A percentile compares a stretch with the other conserved stretches of the same genome.
These are phyloP conservation scores for Gynochthodes officinalis DNA, from an alignment of 257 asterid genomes.

Conservation along the genomic window DNA sequence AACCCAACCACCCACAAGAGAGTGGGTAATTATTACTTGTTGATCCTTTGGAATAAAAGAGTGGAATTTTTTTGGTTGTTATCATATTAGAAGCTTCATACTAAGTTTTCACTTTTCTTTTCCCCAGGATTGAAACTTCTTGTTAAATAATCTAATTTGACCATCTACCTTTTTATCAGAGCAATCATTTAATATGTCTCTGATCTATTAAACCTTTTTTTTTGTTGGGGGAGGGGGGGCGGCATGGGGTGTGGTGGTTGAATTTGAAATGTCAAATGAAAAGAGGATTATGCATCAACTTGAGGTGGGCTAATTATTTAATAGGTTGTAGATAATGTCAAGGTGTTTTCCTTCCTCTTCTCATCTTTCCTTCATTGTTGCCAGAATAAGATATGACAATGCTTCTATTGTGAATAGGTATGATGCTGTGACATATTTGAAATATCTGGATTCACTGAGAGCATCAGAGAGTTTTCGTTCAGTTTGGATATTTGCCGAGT, in stretches of 20 bases:
- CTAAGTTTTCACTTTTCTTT: not conserved
- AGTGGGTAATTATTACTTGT: not conserved
- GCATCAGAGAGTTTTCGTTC: conserved; percentile 98
- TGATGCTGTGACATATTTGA: conserved; percentile 90
- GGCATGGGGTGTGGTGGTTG: too few relatives aligned
- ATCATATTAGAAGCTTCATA: not conserved
- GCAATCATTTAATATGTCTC: not conserved
- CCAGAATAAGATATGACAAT: not conserved
- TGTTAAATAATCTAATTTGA: not conserved
- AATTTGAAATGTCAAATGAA: not conserved
- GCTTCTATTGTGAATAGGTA: conserved; percentile 56
- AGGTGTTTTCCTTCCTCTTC: conserved; percentile 11
- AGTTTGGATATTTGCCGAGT: conserved; percentile 97
- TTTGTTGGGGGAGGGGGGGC: too few relatives aligned
- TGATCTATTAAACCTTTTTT: not conserved
- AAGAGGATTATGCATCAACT: not conserved
- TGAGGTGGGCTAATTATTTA: not conserved
- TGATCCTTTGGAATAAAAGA: not conserved
- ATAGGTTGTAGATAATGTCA: not conserved
- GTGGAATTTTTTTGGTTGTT: not conserved
- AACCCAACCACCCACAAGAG: not conserved
- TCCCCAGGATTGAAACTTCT: not conserved
- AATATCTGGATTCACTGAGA: conserved; percentile 94
- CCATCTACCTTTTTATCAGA: not conserved
- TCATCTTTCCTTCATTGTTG: not conserved